A percentile compares a stretch with the other conserved stretches of the same genome.
Evolutionary conservation across 176 grass and related monocot species (phyloP).

Genomic region (Lolium perenne): DNA sequence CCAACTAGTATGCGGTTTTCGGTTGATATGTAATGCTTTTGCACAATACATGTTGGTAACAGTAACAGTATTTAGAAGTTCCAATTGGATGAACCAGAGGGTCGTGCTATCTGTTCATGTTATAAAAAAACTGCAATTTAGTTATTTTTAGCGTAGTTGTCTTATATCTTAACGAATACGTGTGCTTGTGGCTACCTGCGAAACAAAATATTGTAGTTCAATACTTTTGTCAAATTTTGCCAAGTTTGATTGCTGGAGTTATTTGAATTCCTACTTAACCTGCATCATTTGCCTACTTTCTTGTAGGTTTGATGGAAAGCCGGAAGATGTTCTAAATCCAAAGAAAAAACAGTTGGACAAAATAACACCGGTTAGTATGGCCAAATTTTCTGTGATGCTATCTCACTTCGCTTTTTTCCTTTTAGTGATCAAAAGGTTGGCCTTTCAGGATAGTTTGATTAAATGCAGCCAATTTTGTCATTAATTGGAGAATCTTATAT

Average conservation of each 20-base stretch:
- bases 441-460: constrained; percentile 21
- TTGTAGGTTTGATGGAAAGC: constrained; percentile 75
- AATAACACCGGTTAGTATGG: constrained; percentile 74
- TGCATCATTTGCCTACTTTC: constrained; percentile 16
- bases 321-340: constrained; percentile 95
- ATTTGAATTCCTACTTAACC: constrained; percentile 1
- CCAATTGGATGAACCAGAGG: background rate
- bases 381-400: background rate
- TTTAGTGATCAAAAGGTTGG: background rate
- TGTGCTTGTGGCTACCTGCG: background rate
- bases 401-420: background rate
- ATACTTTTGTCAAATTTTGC: background rate
- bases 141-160: background rate
- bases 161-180: background rate
- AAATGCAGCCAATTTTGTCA: constrained; percentile 6
- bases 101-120: background rate
- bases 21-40: constrained; percentile 7
- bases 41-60: background rate
- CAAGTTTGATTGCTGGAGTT: background rate
- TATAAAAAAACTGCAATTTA: background rate
- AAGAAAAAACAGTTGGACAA: constrained; percentile 99
- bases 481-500: background rate
- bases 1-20: background rate
- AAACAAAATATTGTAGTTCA: constrained; percentile 1
- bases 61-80: background rate